Evolutionary conservation across 345 rosid genomes (phyloP), one percentile per base, ranked within the genome.

Genomic region (Aquilaria malaccensis): DNA sequence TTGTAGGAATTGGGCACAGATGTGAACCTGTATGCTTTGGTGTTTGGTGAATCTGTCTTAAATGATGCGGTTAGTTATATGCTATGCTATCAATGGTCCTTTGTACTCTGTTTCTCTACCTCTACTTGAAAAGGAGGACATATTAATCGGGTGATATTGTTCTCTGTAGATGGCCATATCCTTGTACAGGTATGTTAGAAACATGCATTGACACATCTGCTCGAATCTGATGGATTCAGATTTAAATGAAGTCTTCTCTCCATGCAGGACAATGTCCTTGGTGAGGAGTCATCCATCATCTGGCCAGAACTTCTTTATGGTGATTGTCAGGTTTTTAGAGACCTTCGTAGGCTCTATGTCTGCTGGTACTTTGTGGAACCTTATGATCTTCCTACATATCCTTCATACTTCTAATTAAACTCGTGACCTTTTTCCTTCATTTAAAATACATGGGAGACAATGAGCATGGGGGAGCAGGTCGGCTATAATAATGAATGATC

Each of bases 341-440:
- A 94, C 95, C 59, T 94, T 94, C 82, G 87, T 85, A 62, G 99
- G 99, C 41, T 94, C 99, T 58, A 69, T 94, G 89, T 94, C 99
- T 72, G 87, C 97, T 77, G 99, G 99, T 90, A 54, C 65, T 76
- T 70, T 62, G 54, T 57, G 45, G 59, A 61, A 61, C 54, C 60
- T 29, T 66, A 56, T 64, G 59, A 55, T 68, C 58, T 51, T 45
- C 52, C 54, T 46, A 33, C 54, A 14, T 22, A 22, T 22, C 22
- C 48, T 50, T 62, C 58, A 55, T 9, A 37, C 43, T 9, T 37
- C 43, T 2, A 4, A 37, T 9, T 4, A 37, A 3, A 37, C 43
- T 37, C 43, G 7, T 37, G 2, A 37, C 5, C 1, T 3, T 37
- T 37, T 37, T 37, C 43, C 43, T 37, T 2, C 43, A 37, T 5